phyloP scores from a whole-genome alignment of 2,329 filamentous ascomycete genomes.

The Aspergillus carbonarius region DNA sequence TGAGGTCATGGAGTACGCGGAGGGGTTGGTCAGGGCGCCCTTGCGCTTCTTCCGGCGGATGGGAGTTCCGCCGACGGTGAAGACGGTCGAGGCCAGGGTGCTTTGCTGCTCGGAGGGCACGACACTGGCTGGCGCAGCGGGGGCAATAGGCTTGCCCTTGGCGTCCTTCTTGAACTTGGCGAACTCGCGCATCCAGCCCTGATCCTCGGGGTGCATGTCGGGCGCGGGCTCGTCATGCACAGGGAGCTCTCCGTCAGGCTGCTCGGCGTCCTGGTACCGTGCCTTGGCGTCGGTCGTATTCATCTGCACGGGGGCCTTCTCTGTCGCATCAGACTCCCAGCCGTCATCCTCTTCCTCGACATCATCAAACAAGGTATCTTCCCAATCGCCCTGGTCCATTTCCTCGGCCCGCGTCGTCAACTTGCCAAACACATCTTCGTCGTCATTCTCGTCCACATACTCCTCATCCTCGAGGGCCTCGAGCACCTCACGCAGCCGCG shows the following conservation, averaged over 20 bases:
- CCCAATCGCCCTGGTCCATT: slow-evolving; percentile 76
- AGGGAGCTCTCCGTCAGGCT: slow-evolving; percentile 34
- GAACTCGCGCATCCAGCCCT: slow-evolving; percentile 89
- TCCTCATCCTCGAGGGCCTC: slow-evolving; percentile 95
- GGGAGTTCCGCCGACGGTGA: slow-evolving; percentile 63
- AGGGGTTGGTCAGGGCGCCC: slow-evolving; percentile 84
- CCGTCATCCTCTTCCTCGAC: slow-evolving; percentile 67
- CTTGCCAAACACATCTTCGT: slow-evolving; percentile 79
- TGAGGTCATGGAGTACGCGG: slow-evolving; percentile 87
- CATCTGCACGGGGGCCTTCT: slow-evolving; percentile 61
- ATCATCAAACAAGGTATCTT: slow-evolving; percentile 55
- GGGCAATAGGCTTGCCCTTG: slow-evolving; percentile 43
- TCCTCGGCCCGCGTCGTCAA: slow-evolving; percentile 68
- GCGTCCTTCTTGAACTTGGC: slow-evolving; percentile 86
- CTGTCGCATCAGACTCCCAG: slow-evolving; percentile 94
- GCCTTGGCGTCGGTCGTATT: slow-evolving; percentile 22
- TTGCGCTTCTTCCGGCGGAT: slow-evolving; percentile 86
- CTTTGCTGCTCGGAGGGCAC: slow-evolving; percentile 43
- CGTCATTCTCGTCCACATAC: slow-evolving; percentile 77
- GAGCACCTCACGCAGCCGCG: slow-evolving; percentile 81
- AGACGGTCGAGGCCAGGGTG: slow-evolving; percentile 46
- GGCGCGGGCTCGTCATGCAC: slow-evolving; percentile 40
- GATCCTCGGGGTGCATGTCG: slow-evolving; percentile 60
- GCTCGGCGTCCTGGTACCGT: slow-evolving; percentile 3
- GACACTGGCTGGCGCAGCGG: slow-evolving; percentile 35